Evolutionary conservation across 352 stramenopile genomes (phyloP).

Genomic region (Thalassiosira livingstoniorum): DNA sequence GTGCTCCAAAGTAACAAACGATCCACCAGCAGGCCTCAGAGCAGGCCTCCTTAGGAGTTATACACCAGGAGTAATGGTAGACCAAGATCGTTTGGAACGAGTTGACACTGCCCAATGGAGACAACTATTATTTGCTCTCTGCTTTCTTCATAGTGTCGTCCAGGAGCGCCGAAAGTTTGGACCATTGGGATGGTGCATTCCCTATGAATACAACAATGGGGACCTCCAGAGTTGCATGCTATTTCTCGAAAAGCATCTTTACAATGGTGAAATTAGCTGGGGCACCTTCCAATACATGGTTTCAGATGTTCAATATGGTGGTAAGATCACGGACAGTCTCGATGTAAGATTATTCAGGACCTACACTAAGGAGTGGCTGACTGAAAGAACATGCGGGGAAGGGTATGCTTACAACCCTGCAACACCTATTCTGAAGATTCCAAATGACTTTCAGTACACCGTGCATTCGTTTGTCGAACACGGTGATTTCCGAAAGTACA

Average conservation of each 20-base stretch:
- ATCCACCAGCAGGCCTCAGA: constrained; percentile 94
- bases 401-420: constrained; percentile 95
- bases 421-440: constrained; percentile 94
- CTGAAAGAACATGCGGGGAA: constrained; percentile 87
- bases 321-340: constrained; percentile 99
- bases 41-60: constrained; percentile 95
- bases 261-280: constrained; percentile 98
- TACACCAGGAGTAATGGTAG: constrained; percentile 95
- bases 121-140: constrained; percentile 96
- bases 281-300: constrained; percentile 98
- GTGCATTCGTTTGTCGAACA: constrained; percentile 91
- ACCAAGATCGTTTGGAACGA: constrained; percentile 97
- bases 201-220: constrained; percentile 99
- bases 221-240: constrained; percentile 97
- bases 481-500: constrained; percentile 94
- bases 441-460: constrained; percentile 96
- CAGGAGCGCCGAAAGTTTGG: constrained; percentile 99
- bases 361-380: constrained; percentile 96
- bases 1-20: constrained; percentile 99
- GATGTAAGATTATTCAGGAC: constrained; percentile 97
- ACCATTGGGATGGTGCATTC: constrained; percentile 96
- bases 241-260: constrained; percentile 98
- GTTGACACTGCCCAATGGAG: constrained; percentile 96
- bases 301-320: constrained; percentile 97
- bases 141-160: constrained; percentile 97